Percentiles rank a stretch among this genome's conserved stretches.
Conservation (phyloP, 169 alveolate genomes). For the Theileria annulata region DNA sequence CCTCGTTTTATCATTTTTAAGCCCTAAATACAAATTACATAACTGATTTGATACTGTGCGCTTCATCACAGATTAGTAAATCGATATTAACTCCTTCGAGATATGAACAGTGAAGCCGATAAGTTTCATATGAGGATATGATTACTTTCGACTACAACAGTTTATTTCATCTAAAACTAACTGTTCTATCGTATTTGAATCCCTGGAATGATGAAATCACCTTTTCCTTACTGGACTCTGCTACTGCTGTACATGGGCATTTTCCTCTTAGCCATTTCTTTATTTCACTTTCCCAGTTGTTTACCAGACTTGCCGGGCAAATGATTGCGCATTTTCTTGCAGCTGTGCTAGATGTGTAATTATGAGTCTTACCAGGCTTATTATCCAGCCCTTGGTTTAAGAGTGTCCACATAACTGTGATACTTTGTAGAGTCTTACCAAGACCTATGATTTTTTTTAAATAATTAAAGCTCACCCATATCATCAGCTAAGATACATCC, state of each 20-base stretch:
- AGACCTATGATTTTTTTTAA: conserved; percentile 61
- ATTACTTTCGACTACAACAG: conserved; percentile 72
- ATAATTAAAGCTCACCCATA: conserved; percentile 76
- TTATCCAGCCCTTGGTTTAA: conserved; percentile 83
- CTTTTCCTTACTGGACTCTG: conserved; percentile 85
- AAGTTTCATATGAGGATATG: conserved; percentile 91
- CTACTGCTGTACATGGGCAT: conserved; percentile 85
- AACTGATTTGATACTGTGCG: conserved; percentile 80
- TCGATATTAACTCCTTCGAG: conserved; percentile 90
- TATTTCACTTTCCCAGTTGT: conserved; percentile 91
- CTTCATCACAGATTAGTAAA: conserved; percentile 94
- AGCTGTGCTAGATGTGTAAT: conserved; percentile 56
- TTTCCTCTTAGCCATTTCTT: conserved; percentile 90
- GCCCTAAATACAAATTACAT: conserved; percentile 43
- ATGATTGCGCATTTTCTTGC: conserved; percentile 87
- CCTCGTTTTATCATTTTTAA: conserved; percentile 90
- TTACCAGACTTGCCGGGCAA: conserved; percentile 90
- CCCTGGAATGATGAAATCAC: conserved; percentile 87
- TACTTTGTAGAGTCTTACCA: conserved; percentile 88
- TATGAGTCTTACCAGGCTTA: conserved; percentile 65
- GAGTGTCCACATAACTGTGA: conserved; percentile 87
- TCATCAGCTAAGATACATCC: conserved; percentile 92
- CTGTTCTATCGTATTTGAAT: conserved; percentile 81
- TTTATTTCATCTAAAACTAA: neutral
- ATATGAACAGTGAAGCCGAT: conserved; percentile 81